These are phyloP conservation scores for Dalechampia spathulata DNA, from an alignment of 441 rosid genomes.

Conservation along the genomic window DNA sequence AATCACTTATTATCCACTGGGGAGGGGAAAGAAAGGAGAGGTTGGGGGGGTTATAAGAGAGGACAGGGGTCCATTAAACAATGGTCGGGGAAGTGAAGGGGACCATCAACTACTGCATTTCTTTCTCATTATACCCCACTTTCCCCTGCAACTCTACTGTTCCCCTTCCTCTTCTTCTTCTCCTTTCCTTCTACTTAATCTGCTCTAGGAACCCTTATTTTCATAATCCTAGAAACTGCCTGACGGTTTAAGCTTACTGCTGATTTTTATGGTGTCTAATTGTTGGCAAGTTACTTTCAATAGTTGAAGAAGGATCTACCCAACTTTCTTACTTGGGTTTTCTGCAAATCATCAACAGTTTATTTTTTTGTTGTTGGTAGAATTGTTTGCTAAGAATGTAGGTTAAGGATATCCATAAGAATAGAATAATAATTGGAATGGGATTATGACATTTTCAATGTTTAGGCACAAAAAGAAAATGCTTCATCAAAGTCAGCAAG, in stretches of 20 bases:
- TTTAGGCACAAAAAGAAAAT: not conserved
- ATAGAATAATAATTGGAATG: not conserved
- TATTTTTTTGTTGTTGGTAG: not conserved
- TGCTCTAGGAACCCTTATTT: too few species aligned
- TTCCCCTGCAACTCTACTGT: too few species aligned
- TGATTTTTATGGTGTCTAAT: too few species aligned
- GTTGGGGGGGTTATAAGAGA: too few species aligned
- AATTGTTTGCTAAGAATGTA: not conserved
- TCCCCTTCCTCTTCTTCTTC: too few species aligned
- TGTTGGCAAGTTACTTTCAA: too few species aligned
- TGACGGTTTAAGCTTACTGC: too few species aligned
- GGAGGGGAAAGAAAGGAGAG: too few species aligned
- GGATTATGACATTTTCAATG: not conserved
- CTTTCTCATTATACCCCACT: too few species aligned
- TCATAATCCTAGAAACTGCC: too few species aligned
- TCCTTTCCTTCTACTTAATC: not conserved
- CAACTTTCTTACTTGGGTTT: not conserved
- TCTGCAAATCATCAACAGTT: not conserved
- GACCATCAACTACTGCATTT: conserved; percentile 12
- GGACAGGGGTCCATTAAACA: too few species aligned
- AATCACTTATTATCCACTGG: too few species aligned
- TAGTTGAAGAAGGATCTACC: not conserved
- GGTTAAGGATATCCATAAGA: not conserved
- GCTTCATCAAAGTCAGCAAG: conserved; percentile 10
- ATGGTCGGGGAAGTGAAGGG: conserved; percentile 11